Evolutionary conservation across 2,329 filamentous ascomycete genomes (phyloP).

Genomic region (Diplodia seriata): DNA sequence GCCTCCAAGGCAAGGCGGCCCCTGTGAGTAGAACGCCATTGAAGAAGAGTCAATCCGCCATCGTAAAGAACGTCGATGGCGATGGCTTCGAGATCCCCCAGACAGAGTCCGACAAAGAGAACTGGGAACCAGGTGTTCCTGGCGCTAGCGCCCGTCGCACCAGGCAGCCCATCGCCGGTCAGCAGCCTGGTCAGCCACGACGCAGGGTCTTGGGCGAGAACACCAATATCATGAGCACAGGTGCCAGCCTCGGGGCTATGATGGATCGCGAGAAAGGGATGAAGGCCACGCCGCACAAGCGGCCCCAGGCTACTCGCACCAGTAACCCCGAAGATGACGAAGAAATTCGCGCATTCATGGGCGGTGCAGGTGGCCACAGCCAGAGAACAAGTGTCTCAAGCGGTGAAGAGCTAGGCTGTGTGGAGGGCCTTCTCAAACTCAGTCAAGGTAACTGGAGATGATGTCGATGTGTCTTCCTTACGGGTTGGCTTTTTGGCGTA

Average conservation of each 20-base stretch:
- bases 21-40: conserved; percentile 35
- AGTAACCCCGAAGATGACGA: conserved; percentile 58
- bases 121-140: conserved; percentile 67
- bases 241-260: conserved; percentile 46
- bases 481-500: conserved; percentile 2
- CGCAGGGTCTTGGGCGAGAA: conserved; percentile 57
- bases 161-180: conserved; percentile 5
- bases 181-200: conserved; percentile 35
- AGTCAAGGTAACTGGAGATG: conserved; percentile 85
- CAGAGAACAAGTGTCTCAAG: conserved; percentile 46
- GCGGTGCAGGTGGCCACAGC: conserved; percentile 67
- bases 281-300: conserved; percentile 13
- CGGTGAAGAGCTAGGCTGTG: conserved; percentile 78
- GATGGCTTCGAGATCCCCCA: conserved; percentile 59
- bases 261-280: conserved; percentile 37
- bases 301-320: conserved; percentile 31
- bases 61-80: conserved; percentile 44
- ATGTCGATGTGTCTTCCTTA: conserved; percentile 8
- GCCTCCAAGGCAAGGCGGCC: conserved; percentile 38
- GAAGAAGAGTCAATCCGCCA: conserved; percentile 31
- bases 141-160: conserved; percentile 23
- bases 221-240: conserved; percentile 49
- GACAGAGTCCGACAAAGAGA: conserved; percentile 93
- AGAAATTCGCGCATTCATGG: conserved; percentile 78
- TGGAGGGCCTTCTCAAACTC: conserved; percentile 85